These are phyloP conservation scores for Colletotrichum horii DNA, from an alignment of 2,329 filamentous ascomycete genomes.

Conservation along the genomic window DNA sequence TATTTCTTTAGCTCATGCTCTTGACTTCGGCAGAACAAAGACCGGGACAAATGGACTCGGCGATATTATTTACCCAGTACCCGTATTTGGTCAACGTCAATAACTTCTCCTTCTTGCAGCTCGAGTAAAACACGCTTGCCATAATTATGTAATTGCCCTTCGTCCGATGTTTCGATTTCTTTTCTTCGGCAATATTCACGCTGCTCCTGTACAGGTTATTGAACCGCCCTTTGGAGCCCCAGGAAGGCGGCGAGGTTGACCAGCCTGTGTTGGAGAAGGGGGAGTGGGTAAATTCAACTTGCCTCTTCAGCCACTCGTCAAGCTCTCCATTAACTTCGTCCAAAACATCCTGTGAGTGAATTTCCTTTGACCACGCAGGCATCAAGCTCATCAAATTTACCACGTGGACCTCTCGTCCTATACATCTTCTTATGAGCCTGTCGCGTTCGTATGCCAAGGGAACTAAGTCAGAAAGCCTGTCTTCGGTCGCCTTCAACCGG, in stretches of 20 bases:
- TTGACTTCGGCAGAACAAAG: accelerated
- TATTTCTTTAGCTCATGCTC: neutral
- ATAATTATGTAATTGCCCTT: neutral
- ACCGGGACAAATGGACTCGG: neutral
- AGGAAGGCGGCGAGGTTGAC: neutral
- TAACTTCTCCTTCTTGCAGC: neutral
- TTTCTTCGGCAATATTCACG: neutral
- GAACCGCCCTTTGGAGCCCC: neutral
- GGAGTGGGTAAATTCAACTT: neutral
- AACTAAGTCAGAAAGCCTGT: neutral
- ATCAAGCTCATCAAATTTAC: neutral
- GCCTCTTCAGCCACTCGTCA: neutral
- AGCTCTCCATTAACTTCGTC: neutral
- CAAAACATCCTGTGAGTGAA: neutral
- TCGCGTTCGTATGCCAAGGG: neutral
- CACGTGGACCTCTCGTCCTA: neutral
- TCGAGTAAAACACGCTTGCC: neutral
- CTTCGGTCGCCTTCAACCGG: neutral
- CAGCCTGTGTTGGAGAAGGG: neutral
- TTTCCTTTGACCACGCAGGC: neutral
- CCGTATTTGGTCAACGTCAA: neutral
- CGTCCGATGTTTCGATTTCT: neutral
- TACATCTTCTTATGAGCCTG: neutral
- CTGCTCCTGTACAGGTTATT: neutral
- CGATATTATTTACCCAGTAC: neutral